Base-by-base conservation (phyloP, 768 basidiomycete species). In the Mycena filopes region DNA sequence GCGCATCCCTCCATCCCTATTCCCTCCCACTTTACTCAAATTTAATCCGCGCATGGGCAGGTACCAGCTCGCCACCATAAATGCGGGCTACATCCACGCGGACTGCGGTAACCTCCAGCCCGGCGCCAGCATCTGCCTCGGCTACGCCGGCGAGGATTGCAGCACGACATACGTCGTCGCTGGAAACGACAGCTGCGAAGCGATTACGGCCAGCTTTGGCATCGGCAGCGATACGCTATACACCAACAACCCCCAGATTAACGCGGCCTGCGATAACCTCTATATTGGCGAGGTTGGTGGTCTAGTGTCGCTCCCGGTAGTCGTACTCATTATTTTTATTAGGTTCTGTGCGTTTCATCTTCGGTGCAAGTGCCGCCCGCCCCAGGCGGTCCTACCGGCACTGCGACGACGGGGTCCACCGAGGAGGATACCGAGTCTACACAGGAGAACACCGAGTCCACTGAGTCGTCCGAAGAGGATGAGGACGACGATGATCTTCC, bases 181-280 rank as follows among this genome's bases (percentile, higher is more conserved):
- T 43, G 40, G 72, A 2, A 81, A 80, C 71, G 91, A 94, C 75
- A 80, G 79, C 60, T 94, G 93, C 74, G 83, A 86, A 16, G 62
- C n/a, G 20, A 79, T 94, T 57, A 60, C 81, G 29, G 20, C 48
- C 28, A 68, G 55, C 1, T 69, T 77, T 70, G 76, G 79, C 38
- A 71, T 91, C 75, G 85, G 88, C 81, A 60, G 70, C 26, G 86
- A 86, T 40, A 80, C 87, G 6, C 80, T 95, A 31, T 80, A 75
- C 73, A 18, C 67, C 63, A 93, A 94, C 86, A 95, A 95, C 85
- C 93, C 91, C 21, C 88, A 93, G 76, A 82, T 94, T 69, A 67
- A 86, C 70, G 3, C 48, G 0, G 78, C 74, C 0, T 91, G 87
- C 76, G 77, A 69, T 68, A 93, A 93, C 80, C 80, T 94, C 75